These are phyloP conservation scores for Jamesozyma gamospora DNA, from an alignment of 805 yeast genomes.

Conservation along the genomic window DNA sequence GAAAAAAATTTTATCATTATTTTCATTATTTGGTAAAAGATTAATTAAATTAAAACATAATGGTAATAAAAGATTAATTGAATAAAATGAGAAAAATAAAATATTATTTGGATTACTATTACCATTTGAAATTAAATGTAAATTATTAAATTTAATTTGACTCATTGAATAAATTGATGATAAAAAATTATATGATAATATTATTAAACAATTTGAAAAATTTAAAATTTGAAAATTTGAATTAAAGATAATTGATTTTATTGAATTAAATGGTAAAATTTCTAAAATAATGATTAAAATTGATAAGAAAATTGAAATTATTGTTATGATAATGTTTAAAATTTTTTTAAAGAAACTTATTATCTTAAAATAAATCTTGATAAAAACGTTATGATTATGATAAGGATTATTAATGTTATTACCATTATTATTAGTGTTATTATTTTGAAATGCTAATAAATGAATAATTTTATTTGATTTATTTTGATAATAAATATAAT, in stretches of 20 bases:
- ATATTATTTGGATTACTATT: constrained; percentile 27
- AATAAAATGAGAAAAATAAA: constrained; percentile 25
- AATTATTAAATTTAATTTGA: constrained; percentile 24
- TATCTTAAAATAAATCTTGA: constrained; percentile 2
- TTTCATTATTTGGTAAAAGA: constrained; percentile 11
- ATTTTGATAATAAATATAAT: constrained; percentile 20
- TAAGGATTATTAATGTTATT: not conserved
- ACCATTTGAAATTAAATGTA: constrained; percentile 27
- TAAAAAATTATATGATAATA: constrained; percentile 21
- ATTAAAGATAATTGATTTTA: constrained; percentile 12
- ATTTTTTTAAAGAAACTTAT: constrained; percentile 4
- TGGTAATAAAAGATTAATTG: constrained; percentile 27
- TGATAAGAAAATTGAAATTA: constrained; percentile 12
- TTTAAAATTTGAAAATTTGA: constrained; percentile 9
- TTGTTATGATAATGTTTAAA: constrained; percentile 7
- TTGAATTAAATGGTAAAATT: constrained; percentile 18
- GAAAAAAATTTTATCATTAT: constrained; percentile 14
- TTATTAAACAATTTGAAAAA: constrained; percentile 15
- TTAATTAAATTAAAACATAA: constrained; percentile 27
- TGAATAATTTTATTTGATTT: constrained; percentile 22
- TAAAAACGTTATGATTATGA: too few species aligned
- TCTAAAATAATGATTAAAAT: constrained; percentile 16
- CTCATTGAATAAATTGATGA: constrained; percentile 27
- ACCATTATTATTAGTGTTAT: constrained; percentile 4
- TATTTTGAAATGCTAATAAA: constrained; percentile 18